These are phyloP conservation scores for Irpex lacteus DNA, from an alignment of 1,284 basidiomycete genomes.

Conservation along the genomic window DNA sequence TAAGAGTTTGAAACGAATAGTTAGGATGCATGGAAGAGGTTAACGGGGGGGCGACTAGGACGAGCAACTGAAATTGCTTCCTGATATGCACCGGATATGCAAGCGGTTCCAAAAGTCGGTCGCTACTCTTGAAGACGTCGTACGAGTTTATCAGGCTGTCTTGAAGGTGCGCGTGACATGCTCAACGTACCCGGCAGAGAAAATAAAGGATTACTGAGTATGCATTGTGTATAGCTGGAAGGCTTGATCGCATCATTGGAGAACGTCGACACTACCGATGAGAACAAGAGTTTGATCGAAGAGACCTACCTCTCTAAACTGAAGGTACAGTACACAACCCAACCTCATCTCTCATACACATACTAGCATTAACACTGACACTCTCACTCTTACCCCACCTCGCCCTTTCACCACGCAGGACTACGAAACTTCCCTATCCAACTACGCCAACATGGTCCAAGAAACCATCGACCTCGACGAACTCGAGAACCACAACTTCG, in stretches of 20 bases:
- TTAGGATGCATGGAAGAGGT: background rate
- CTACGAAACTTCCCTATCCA: constrained; percentile 59
- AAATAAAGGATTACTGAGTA: background rate
- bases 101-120: constrained; percentile 89
- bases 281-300: constrained; percentile 55
- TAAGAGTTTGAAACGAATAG: constrained; percentile 27
- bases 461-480: constrained; percentile 92
- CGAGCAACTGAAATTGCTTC: constrained; percentile 87
- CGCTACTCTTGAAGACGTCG: constrained; percentile 92
- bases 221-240: constrained; percentile 54
- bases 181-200: background rate
- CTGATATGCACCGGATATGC: constrained; percentile 90
- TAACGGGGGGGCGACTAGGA: constrained; percentile 48
- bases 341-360: no score
- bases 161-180: constrained; percentile 40
- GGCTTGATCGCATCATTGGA: constrained; percentile 70
- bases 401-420: constrained; percentile 55
- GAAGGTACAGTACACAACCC: constrained; percentile 37
- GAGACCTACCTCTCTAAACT: constrained; percentile 66
- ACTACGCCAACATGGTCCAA: constrained; percentile 94
- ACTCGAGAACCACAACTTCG: constrained; percentile 81
- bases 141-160: constrained; percentile 93
- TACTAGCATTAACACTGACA: background rate
- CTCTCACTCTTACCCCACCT: background rate
- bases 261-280: constrained; percentile 45